phyloP scores from a whole-genome alignment of 2,329 filamentous ascomycete species.

The Tolypocladium capitatum region DNA sequence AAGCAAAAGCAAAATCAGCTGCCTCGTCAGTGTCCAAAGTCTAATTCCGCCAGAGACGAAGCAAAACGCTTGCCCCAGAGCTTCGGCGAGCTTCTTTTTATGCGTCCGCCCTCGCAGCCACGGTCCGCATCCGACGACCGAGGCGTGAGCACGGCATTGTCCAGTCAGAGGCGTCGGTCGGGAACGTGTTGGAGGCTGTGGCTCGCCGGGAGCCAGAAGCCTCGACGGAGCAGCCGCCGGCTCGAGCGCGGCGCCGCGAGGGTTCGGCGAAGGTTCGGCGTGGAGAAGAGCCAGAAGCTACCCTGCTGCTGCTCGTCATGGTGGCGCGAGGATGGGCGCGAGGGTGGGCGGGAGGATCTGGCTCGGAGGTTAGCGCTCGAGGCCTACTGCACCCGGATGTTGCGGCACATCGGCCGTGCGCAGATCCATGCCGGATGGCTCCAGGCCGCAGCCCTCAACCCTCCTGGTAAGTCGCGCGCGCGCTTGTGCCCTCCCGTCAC shows the following conservation, averaged over 20 bases:
- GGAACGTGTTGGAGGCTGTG: constrained; percentile 7
- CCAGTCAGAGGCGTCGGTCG: constrained; percentile 8
- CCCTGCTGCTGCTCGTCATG: too few species aligned
- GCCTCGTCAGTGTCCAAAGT: background rate
- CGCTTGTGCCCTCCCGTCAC: background rate
- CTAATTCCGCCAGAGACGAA: background rate
- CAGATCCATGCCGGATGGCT: background rate
- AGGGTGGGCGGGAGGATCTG: too few species aligned
- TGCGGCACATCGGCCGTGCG: background rate
- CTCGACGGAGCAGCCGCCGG: background rate
- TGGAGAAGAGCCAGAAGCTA: too few species aligned
- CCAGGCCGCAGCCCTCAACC: background rate
- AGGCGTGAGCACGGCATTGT: constrained; percentile 1
- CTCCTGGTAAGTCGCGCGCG: too few species aligned
- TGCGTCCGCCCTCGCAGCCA: background rate
- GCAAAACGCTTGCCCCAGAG: background rate
- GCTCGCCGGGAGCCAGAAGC: too few species aligned
- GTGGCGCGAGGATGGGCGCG: too few species aligned
- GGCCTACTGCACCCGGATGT: background rate
- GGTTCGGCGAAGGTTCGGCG: too few species aligned
- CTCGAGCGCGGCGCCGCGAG: background rate
- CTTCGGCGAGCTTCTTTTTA: constrained; percentile 1
- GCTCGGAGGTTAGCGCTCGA: too few species aligned
- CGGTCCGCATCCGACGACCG: constrained; percentile 6
- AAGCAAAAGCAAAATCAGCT: too few species aligned